These are phyloP conservation scores for Emmonsiellopsis sp. DNA, from an alignment of 2,329 filamentous ascomycete species.

Conservation along the genomic window DNA sequence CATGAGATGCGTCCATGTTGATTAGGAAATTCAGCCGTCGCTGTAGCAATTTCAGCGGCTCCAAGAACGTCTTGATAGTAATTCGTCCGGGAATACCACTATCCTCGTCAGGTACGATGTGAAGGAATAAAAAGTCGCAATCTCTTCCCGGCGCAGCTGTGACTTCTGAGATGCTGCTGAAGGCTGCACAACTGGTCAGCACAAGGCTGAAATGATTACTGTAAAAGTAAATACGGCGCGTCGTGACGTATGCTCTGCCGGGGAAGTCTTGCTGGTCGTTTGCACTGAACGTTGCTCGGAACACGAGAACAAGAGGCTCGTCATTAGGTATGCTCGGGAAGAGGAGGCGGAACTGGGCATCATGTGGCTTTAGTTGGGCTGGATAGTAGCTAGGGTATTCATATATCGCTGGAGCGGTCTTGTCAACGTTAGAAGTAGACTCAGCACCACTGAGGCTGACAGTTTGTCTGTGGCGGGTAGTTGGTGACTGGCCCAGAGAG, in stretches of 20 bases:
- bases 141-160: conserved; percentile 82
- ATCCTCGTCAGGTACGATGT: conserved; percentile 57
- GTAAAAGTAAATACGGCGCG: conserved; percentile 87
- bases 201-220: conserved; percentile 89
- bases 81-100: conserved; percentile 60
- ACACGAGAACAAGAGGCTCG: conserved; percentile 83
- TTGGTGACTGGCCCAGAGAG: conserved; percentile 16
- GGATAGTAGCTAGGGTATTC: conserved; percentile 69
- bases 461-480: conserved; percentile 44
- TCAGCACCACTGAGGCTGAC: conserved; percentile 44
- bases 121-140: conserved; percentile 85
- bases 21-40: conserved; percentile 77
- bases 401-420: conserved; percentile 33
- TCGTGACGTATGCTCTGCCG: conserved; percentile 79
- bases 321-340: conserved; percentile 71
- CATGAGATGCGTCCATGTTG: conserved; percentile 64
- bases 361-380: conserved; percentile 69
- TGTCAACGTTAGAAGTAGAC: conserved; percentile 20
- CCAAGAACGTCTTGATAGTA: conserved; percentile 86
- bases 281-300: conserved; percentile 80
- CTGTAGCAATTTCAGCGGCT: conserved; percentile 74
- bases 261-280: conserved; percentile 69
- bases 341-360: conserved; percentile 84
- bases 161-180: conserved; percentile 75
- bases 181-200: conserved; percentile 65